Evolutionary conservation across 169 alveolate genomes (phyloP), one percentile per base, ranked within the genome.

Genomic region (Toxoplasma gondii): DNA sequence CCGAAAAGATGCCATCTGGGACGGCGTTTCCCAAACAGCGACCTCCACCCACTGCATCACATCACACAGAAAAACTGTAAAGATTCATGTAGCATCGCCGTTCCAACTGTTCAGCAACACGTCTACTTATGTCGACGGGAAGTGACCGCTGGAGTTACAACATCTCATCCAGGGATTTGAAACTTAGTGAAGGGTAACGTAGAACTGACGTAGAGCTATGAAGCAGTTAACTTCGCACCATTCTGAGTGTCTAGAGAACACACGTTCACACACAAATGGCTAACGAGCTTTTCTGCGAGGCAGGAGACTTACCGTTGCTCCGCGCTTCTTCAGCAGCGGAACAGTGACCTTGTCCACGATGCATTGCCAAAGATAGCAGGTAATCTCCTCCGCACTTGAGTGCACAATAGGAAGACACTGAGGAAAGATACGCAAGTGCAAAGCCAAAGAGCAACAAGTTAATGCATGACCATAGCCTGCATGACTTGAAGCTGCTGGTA

Each of bases 341-440:
- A n/a, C 49, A 17, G 88, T 38, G 16, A 92, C 31, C 31, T n/a
- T 92, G 34, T 74, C 91, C 2, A 83, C 64, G 12, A 93, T 16
- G 53, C 53, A 10, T 44, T 86, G 53, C 95, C 95, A 93, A 22
- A 93, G 54, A 41, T 93, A 93, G 41, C 74, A 82, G 44, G 58
- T 22, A 1, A 93, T 12, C 53, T 93, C 95, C 88, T 93, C 95
- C n/a, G 95, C 93, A 0, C 93, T 93, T 22, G 93, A 84, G 67
- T 93, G 95, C 44, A 84, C 95, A 2, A 93, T 58, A 44, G 95
- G 95, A 53, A 93, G 88, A 27, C 78, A 64, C 95, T 93, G 93
- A 58, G 83, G n/a, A 29, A n/a, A 34, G 38, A 78, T 17, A n/a
- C 69, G 54, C n/a, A 80, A 41, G 38, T 27, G 38, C 43, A 17